Evolutionary conservation across 345 rosid genomes (phyloP).

Genomic region (Gossypium sturtianum): DNA sequence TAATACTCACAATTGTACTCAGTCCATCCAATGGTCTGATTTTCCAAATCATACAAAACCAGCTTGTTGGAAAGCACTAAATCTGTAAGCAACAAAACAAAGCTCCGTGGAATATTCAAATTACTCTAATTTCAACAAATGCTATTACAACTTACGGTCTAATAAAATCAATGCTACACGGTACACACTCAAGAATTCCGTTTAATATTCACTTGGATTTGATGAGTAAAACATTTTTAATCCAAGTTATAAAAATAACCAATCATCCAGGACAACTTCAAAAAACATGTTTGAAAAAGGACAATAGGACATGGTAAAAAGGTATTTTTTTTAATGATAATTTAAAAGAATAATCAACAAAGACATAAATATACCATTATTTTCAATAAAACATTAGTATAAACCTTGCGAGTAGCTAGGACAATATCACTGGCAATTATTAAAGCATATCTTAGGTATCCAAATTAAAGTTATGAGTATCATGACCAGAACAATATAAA

Average conservation of each 20-base stretch:
- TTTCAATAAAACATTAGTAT: too few species aligned
- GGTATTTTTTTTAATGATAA: background rate
- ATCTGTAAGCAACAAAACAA: conserved; percentile 49
- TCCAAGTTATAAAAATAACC: background rate
- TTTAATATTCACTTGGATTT: background rate
- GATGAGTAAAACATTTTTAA: background rate
- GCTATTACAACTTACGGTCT: background rate
- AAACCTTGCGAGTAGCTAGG: too few species aligned
- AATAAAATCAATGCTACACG: background rate
- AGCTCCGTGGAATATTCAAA: background rate
- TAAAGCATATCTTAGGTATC: too few species aligned
- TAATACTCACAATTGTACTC: conserved; percentile 81
- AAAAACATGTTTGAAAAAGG: background rate
- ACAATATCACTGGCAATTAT: too few species aligned
- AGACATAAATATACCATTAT: too few species aligned
- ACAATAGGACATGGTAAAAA: background rate
- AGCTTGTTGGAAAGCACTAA: conserved; percentile 89
- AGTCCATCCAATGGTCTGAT: conserved; percentile 88
- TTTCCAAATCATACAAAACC: conserved; percentile 80
- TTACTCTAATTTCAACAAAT: background rate
- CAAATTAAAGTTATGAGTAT: too few species aligned
- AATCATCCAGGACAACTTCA: background rate
- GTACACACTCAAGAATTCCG: background rate
- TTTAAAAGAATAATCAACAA: background rate
- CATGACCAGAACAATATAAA: too few species aligned